Evolutionary conservation across 768 basidiomycete species (phyloP), one percentile per base, ranked within the genome.

Genomic region (Mrakia blollopis): DNA sequence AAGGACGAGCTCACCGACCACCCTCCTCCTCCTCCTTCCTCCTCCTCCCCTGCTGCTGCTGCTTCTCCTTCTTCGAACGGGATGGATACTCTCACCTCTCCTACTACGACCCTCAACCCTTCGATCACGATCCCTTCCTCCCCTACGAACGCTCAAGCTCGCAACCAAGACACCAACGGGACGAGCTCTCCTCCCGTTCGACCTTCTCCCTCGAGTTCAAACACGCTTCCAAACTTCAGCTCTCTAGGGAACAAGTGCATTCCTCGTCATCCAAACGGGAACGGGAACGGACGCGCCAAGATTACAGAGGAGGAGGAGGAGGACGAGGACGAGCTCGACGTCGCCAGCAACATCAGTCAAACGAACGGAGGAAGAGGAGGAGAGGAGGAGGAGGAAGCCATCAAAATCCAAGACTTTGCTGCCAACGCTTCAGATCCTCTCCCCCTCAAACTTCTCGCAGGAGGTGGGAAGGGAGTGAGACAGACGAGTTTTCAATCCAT

Each of bases 401-500:
- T 52, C 13, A 37, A 30, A 8, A 8, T 37, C 32, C 52, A 32
- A 9, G 71, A 72, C 35, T 72, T 72, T n/a, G 71, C 35, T 10
- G 71, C 71, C 3, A 72, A 72, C 54, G 13, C 52, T 1, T 21
- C 71, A 7, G 28, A 21, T 25, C 35, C 52, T 9, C 30, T 72
- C 6, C 30, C 50, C 16, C 25, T 76, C 3, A 37, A 41, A 25
- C 50, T 57, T 1, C 69, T 76, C 1, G 35, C 75, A 10, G 75
- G 75, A 30, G 75, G 75, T 47, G 75, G 75, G 30, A 76, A 76
- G 44, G 65, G 68, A 39, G 39, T 76, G 16, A 54, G 65, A 9
- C 35, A 70, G 0, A 28, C 52, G 7, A 57, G 50, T 28, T 76
- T 76, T 60, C 32, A 57, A 21, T 52, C 47, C 35, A 28, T 72